Evolutionary conservation across 1,284 basidiomycete species (phyloP), one percentile per base, ranked within the genome.

Genomic region (Fomitopsis schrenkii): DNA sequence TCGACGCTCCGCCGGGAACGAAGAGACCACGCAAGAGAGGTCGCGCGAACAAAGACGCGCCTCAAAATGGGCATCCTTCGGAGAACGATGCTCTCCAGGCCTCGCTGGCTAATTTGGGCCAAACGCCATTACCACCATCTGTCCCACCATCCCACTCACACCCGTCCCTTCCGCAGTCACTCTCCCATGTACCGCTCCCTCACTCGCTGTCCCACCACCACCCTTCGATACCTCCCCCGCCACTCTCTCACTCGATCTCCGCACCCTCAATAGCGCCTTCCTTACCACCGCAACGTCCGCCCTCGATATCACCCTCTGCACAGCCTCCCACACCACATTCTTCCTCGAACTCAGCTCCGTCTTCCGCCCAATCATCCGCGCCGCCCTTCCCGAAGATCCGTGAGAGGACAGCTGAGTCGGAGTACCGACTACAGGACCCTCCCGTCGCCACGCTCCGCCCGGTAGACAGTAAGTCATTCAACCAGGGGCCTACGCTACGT

Each of bases 11-110:
- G 15, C 90, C 89, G 3, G 90, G 90, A 26, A 91, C 90, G 3
- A 92, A 92, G 73, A 83, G 90, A 60, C 90, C 90, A 38, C 83
- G 90, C 22, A 92, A 92, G 72, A 83, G 90, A 61, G 89, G 89
- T n/a, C 79, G 87, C 40, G 75, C 83, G 6, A 83, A 71, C 60
- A 73, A 81, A 63, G 83, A 83, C 63, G 77, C 77, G 36, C 35
- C 58, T 19, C 22, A 22, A 7, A 40, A 54, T 41, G 28, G n/a
- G 10, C 33, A 40, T 7, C 52, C 52, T 22, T 19, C 36, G n/a
- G 58, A 30, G n/a, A 44, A 15, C 35, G 38, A 40, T 38, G 22
- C 48, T n/a, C 36, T 40, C 9, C 38, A 28, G 14, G 26, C 33
- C 33, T 38, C 44, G 41, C 33, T 40, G 22, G 48, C 44, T 4